Evolutionary conservation across 1,284 basidiomycete species (phyloP).

Genomic region (Veloboletus limbatus): DNA sequence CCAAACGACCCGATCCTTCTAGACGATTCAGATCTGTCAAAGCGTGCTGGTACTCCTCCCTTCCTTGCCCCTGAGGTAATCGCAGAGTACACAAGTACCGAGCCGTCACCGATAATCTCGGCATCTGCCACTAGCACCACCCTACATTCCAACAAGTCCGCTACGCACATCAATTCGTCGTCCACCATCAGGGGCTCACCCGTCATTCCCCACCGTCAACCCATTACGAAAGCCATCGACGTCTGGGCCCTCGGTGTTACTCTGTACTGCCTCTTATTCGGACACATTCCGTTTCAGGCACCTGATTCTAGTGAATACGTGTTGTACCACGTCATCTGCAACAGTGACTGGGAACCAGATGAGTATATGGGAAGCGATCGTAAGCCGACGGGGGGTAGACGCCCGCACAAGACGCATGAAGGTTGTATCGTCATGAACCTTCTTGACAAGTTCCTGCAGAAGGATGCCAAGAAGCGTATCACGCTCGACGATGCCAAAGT

Average conservation of each 20-base stretch:
- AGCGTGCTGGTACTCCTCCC: conserved; percentile 96
- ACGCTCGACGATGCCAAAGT: conserved; percentile 87
- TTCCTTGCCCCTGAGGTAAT: conserved; percentile 98
- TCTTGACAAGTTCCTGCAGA: conserved; percentile 77
- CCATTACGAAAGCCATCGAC: conserved; percentile 94
- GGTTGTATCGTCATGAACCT: conserved; percentile 69
- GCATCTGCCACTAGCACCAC: conserved; percentile 33
- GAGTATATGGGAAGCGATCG: conserved; percentile 74
- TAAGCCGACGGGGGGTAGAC: conserved; percentile 60
- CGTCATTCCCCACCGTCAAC: conserved; percentile 45
- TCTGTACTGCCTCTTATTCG: conserved; percentile 92
- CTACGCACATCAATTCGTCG: conserved; percentile 31
- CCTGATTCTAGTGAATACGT: conserved; percentile 63
- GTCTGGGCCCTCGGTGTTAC: conserved; percentile 99
- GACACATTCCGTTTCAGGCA: conserved; percentile 69
- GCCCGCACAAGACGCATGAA: conserved; percentile 43
- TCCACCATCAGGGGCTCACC: conserved; percentile 33
- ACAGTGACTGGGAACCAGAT: conserved; percentile 72
- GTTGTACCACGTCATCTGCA: conserved; percentile 84
- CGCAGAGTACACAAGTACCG: conserved; percentile 48
- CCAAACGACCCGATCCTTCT: conserved; percentile 62
- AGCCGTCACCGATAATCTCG: conserved; percentile 31
- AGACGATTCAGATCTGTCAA: conserved; percentile 86
- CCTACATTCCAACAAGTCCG: conserved; percentile 28
- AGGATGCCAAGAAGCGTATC: conserved; percentile 78